A percentile compares a stretch with the other conserved stretches of the same genome.
Conservation (phyloP, 139 green algal species). For the Chlamydomonas applanata region DNA sequence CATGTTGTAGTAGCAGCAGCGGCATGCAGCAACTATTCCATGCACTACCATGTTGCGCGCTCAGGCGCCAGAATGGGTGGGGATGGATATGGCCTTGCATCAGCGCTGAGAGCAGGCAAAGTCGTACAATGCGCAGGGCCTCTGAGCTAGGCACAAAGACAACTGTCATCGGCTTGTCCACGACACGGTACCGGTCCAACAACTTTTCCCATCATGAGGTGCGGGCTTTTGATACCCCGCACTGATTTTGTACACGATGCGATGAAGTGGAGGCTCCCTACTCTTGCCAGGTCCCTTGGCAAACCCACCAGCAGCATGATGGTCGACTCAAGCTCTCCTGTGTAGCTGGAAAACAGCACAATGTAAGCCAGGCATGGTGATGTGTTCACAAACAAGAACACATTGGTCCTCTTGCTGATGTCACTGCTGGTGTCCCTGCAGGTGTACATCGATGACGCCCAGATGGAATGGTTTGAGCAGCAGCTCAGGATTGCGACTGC, state of each 20-base stretch:
- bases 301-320: background rate
- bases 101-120: too few relatives aligned
- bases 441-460: conserved; percentile 76
- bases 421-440: conserved; percentile 16
- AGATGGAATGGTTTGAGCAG: conserved; percentile 68
- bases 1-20: too few relatives aligned
- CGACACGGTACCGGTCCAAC: conserved; percentile 64
- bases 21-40: too few relatives aligned
- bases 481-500: conserved; percentile 31
- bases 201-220: conserved; percentile 23
- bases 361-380: too few relatives aligned
- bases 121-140: too few relatives aligned
- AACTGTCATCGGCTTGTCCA: conserved; percentile 71
- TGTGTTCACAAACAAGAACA: background rate
- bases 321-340: background rate
- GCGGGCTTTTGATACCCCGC: too few relatives aligned
- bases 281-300: background rate
- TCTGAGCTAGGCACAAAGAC: conserved; percentile 52
- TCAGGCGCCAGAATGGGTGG: too few relatives aligned
- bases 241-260: too few relatives aligned
- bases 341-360: background rate
- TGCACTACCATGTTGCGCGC: too few relatives aligned
- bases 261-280: background rate
- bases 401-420: too few relatives aligned
- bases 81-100: too few relatives aligned